Base-by-base conservation (phyloP, 805 yeast species). In the Starmerella bombicola region DNA sequence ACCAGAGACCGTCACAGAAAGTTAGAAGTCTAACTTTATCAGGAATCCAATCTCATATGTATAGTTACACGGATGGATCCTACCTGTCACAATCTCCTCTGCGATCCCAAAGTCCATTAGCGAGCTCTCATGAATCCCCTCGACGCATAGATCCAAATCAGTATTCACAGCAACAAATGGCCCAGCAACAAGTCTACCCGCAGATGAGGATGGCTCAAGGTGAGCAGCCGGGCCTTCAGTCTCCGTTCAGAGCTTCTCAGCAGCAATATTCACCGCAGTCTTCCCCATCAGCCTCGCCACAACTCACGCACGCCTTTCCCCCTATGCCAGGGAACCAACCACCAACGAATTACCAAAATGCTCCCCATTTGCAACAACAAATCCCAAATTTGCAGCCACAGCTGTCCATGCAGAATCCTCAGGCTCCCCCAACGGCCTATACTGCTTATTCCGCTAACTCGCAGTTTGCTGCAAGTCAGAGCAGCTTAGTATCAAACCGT, bases 81-180 rank as follows among this genome's bases (percentile, higher is more conserved):
- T 39, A 25, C 13, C 43, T 41, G 3, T 36, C 35, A 19, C 34
- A 37, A n/a, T 32, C 41, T 3, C 47, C 47, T n/a, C 20, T 36
- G 17, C 35, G 43, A 9, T 36, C 43, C 4, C 36, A 37, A 26
- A 37, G 42, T n/a, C 42, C 41, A 18, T 38, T 38, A 35, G 18
- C 22, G 15, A 17, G 30, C 17, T 36, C 35, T 10, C 38, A 39
- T 20, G 43, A 38, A 16, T 32, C 33, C n/a, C n/a, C n/a, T n/a
- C n/a, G n/a, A n/a, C n/a, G n/a, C n/a, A n/a, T n/a, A 17, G 50
- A 45, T 24, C 48, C 46, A 21, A 48, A 42, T 34, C 51, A 49
- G 19, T 24, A 24, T 24, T 13, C 9, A 24, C 28, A 24, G 13
- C 28, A 24, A 20, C 46, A 23, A 34, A 41, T 33, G 35, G 49